These are phyloP conservation scores for Oryza meyeriana DNA, from an alignment of 176 grass and related monocot species.

Conservation along the genomic window DNA sequence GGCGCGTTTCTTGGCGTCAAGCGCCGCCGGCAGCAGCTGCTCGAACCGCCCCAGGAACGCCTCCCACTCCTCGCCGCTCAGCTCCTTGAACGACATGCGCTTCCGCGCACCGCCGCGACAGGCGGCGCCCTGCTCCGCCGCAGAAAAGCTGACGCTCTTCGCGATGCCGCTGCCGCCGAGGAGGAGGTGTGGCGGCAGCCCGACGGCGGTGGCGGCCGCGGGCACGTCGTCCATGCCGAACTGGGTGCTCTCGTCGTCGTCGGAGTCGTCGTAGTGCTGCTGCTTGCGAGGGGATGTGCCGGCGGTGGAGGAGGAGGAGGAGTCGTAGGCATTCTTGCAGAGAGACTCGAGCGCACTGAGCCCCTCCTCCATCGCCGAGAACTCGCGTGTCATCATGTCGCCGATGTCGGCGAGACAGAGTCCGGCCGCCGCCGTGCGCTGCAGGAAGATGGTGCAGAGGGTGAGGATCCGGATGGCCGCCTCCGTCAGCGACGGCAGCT, in stretches of 20 bases:
- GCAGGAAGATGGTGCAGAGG: conserved; percentile 77
- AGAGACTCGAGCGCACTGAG: conserved; percentile 68
- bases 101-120: conserved; percentile 7
- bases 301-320: background rate
- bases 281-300: background rate
- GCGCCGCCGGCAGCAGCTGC: conserved; percentile 56
- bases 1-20: conserved; percentile 55
- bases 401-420: conserved; percentile 87
- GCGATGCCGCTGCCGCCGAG: background rate
- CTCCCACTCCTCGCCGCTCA: conserved; percentile 64
- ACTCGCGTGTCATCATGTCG: conserved; percentile 86
- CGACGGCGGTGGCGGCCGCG: background rate
- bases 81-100: conserved; percentile 55
- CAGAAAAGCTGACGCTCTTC: conserved; percentile 54
- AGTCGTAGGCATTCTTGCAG: conserved; percentile 49
- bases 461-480: conserved; percentile 57
- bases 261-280: background rate
- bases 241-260: background rate
- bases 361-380: conserved; percentile 43
- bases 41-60: conserved; percentile 78
- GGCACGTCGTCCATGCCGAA: conserved; percentile 29
- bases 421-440: conserved; percentile 55
- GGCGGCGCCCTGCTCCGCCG: background rate
- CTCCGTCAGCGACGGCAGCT: conserved; percentile 64
- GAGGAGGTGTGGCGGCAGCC: background rate